These are phyloP conservation scores for Stellera chamaejasme DNA, from an alignment of 345 rosid genomes.

Conservation along the genomic window DNA sequence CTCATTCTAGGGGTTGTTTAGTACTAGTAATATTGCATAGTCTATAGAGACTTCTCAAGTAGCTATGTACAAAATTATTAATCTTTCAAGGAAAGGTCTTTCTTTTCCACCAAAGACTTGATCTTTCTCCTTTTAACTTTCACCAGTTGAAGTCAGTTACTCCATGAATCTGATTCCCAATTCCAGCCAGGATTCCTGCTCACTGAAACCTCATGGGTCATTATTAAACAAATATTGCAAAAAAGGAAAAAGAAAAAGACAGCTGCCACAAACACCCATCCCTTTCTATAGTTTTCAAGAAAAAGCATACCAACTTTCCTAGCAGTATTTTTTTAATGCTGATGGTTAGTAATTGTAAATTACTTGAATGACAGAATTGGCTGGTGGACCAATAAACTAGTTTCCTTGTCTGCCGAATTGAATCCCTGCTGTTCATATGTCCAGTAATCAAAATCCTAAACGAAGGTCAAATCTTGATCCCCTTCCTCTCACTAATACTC, in stretches of 20 bases:
- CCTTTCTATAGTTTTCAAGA: conserved; percentile 11
- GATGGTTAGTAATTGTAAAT: conserved; percentile 4
- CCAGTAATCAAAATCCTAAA: neutral
- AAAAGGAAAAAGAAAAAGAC: conserved; percentile 22
- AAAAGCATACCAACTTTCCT: conserved; percentile 24
- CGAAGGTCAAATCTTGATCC: no score
- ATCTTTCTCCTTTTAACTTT: no score
- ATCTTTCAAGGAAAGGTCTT: conserved; percentile 26
- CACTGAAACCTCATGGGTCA: conserved; percentile 32
- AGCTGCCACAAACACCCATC: conserved; percentile 15
- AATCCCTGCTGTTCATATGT: neutral
- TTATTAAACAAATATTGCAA: conserved; percentile 20
- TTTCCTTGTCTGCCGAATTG: neutral
- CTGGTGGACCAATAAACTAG: conserved; percentile 7
- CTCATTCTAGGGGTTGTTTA: conserved; percentile 16
- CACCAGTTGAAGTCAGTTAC: neutral
- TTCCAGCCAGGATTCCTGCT: conserved; percentile 40
- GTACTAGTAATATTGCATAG: conserved; percentile 21
- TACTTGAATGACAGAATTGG: conserved; percentile 4
- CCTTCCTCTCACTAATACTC: no score
- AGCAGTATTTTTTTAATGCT: neutral
- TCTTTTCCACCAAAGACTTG: neutral
- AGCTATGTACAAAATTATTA: conserved; percentile 61
- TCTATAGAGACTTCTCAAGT: conserved; percentile 33
- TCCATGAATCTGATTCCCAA: conserved; percentile 26